Conservation (phyloP, 139 green algal species). For the Micromonas commoda region DNA sequence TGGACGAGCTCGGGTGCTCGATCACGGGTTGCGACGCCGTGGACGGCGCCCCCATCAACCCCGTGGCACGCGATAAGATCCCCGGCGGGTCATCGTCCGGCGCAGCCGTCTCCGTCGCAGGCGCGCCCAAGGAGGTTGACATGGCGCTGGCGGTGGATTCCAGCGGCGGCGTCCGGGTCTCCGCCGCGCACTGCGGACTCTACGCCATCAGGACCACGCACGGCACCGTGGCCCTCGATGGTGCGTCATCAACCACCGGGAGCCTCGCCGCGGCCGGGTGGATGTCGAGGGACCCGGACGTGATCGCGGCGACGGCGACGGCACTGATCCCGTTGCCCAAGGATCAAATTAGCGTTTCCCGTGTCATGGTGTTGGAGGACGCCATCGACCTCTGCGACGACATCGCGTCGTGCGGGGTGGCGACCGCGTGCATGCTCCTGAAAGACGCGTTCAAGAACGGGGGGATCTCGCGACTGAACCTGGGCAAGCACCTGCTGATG, state of each 20-base stretch:
- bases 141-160: constrained; percentile 82
- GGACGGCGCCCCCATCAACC: constrained; percentile 83
- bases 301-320: too few relatives aligned
- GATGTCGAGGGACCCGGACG: not conserved
- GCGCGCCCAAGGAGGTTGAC: constrained; percentile 38
- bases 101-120: constrained; percentile 61
- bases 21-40: constrained; percentile 74
- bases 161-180: constrained; percentile 76
- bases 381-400: not conserved
- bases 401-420: not conserved
- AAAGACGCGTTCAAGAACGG: not conserved
- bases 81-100: constrained; percentile 85
- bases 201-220: constrained; percentile 80
- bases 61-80: constrained; percentile 61
- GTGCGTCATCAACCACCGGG: too few relatives aligned
- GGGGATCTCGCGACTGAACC: not conserved
- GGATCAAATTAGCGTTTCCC: not conserved
- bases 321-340: not conserved
- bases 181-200: constrained; percentile 74
- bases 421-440: not conserved
- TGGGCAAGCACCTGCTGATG: not conserved
- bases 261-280: not conserved
- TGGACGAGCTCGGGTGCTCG: constrained; percentile 86
- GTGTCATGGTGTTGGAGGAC: not conserved
- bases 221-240: constrained; percentile 53